These are phyloP conservation scores for Boletus rufocinnamomeus DNA, from an alignment of 768 basidiomycete genomes.

Conservation along the genomic window DNA sequence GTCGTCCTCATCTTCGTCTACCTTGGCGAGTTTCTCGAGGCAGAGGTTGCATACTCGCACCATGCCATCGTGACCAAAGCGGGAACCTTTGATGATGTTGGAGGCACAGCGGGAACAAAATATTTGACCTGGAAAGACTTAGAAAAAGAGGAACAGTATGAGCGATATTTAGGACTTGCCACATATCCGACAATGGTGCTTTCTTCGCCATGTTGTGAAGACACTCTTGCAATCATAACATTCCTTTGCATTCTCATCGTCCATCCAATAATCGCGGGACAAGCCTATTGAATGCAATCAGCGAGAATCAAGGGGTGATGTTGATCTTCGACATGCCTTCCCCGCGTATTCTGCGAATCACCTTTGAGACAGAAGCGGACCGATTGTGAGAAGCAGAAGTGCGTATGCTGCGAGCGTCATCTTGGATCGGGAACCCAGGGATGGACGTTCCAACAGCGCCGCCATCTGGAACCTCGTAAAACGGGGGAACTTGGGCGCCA, in stretches of 20 bases:
- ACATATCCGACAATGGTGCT: conserved; percentile 98
- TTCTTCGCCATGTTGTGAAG: conserved; percentile 92
- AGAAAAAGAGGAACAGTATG: neutral
- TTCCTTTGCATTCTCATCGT: conserved; percentile 92
- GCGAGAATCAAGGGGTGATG: conserved; percentile 7
- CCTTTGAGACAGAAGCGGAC: conserved; percentile 85
- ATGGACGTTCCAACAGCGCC: conserved; percentile 71
- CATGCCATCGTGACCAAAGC: conserved; percentile 95
- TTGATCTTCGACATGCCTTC: conserved; percentile 57
- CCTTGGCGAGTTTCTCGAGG: conserved; percentile 86
- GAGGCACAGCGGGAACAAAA: conserved; percentile 98
- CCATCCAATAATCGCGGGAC: conserved; percentile 98
- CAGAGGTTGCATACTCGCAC: conserved; percentile 95
- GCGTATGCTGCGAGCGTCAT: conserved; percentile 86
- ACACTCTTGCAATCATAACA: conserved; percentile 95
- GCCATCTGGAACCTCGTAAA: conserved; percentile 56
- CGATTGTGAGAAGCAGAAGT: conserved; percentile 71
- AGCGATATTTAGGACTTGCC: conserved; percentile 47
- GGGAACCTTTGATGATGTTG: conserved; percentile 90
- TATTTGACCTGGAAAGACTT: conserved; percentile 72
- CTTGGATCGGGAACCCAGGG: conserved; percentile 90
- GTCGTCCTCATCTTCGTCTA: conserved; percentile 88
- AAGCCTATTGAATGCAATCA: conserved; percentile 51
- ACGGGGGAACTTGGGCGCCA: conserved; percentile 49
- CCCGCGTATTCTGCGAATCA: conserved; percentile 86